A percentile compares a stretch with the other conserved stretches of the same genome.
Conservation (phyloP, 306 rosid genomes). For the Trichosanthes truncata region DNA sequence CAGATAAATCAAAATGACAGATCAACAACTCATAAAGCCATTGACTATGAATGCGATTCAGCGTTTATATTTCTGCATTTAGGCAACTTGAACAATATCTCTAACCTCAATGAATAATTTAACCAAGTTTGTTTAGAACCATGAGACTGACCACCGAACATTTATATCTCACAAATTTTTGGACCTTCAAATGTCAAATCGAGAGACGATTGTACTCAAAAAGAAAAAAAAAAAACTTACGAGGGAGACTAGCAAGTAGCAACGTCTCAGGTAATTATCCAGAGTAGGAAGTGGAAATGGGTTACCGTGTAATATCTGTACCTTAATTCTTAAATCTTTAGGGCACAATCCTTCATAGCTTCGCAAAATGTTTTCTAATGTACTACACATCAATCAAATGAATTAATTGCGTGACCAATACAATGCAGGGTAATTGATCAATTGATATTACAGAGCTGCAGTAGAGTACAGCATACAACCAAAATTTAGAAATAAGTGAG, state of each 20-base stretch:
- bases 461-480: not conserved
- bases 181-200: too few species aligned
- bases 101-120: not conserved
- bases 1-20: not conserved
- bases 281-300: too few species aligned
- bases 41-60: not conserved
- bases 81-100: not conserved
- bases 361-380: too few species aligned
- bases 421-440: not conserved
- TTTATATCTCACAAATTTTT: too few species aligned
- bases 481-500: not conserved
- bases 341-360: too few species aligned
- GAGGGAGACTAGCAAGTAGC: too few species aligned
- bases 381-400: not conserved
- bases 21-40: not conserved
- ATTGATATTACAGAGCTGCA: not conserved
- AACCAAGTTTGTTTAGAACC: too few species aligned
- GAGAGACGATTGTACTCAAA: too few species aligned
- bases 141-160: too few species aligned
- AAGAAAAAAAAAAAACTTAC: too few species aligned
- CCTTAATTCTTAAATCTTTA: not conserved
- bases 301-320: not conserved
- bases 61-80: not conserved
- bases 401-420: not conserved
- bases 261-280: too few species aligned